Evolutionary conservation across 1,284 basidiomycete species (phyloP).

Genomic region (Cryptococcus jaspeensis): DNA sequence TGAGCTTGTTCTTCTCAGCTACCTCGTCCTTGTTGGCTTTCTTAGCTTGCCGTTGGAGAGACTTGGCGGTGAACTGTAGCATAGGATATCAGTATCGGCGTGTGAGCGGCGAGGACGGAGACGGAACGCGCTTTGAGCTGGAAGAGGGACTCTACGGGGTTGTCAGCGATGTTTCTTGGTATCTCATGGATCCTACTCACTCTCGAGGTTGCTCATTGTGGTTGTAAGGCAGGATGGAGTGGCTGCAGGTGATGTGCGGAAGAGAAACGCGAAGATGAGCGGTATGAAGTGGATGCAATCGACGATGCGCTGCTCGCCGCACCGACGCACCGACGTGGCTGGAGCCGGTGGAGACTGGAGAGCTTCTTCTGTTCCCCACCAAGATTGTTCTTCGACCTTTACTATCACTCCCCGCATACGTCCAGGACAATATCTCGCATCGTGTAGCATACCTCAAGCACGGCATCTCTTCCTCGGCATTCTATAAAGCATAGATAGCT

Average conservation of each 20-base stretch:
- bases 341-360: too few relatives aligned
- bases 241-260: too few relatives aligned
- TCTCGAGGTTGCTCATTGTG: constrained; percentile 82
- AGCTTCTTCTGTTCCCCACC: too few relatives aligned
- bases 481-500: too few relatives aligned
- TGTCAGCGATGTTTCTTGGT: background rate
- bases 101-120: background rate
- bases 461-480: too few relatives aligned
- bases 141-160: constrained; percentile 76
- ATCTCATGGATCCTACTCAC: constrained; percentile 61
- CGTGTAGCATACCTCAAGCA: too few relatives aligned
- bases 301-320: background rate
- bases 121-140: constrained; percentile 73
- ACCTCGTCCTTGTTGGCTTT: constrained; percentile 93
- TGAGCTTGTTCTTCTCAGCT: constrained; percentile 78
- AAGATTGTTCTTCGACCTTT: too few relatives aligned
- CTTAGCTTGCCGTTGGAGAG: constrained; percentile 84
- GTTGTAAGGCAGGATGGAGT: background rate
- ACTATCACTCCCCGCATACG: too few relatives aligned
- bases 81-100: constrained; percentile 5
- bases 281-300: background rate
- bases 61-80: constrained; percentile 88
- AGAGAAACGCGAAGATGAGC: too few relatives aligned
- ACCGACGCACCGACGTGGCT: too few relatives aligned
- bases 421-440: too few relatives aligned